phyloP scores from a whole-genome alignment of 2,329 filamentous ascomycete species.

The Proliferodiscus dingleyae region DNA sequence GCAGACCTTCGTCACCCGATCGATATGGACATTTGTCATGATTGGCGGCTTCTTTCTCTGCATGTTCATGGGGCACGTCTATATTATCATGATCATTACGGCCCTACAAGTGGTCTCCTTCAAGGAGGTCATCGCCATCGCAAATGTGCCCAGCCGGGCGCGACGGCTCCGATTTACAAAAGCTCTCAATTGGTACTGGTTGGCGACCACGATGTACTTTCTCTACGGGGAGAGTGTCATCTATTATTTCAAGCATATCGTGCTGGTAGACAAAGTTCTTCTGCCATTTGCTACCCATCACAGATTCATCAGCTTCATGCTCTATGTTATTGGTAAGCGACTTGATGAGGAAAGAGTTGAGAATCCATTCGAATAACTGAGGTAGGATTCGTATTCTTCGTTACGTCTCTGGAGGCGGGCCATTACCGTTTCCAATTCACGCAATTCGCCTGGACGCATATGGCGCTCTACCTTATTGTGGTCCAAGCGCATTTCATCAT shows the following conservation, averaged over 20 bases:
- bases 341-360: background rate
- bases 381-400: conserved; percentile 94
- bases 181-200: conserved; percentile 97
- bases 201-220: conserved; percentile 99
- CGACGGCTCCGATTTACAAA: conserved; percentile 91
- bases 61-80: conserved; percentile 95
- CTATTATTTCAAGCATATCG: conserved; percentile 99
- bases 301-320: conserved; percentile 96
- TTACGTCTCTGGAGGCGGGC: conserved; percentile 86
- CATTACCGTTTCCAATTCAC: conserved; percentile 99
- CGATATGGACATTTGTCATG: conserved; percentile 98
- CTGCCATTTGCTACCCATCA: conserved; percentile 94
- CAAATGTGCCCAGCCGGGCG: conserved; percentile 87
- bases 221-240: conserved; percentile 98
- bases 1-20: conserved; percentile 92
- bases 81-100: conserved; percentile 90
- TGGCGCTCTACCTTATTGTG: conserved; percentile 96
- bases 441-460: conserved; percentile 98
- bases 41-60: conserved; percentile 86
- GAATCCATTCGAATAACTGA: conserved; percentile 25
- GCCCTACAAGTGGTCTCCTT: conserved; percentile 94
- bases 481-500: conserved; percentile 99
- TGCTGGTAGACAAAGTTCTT: conserved; percentile 88
- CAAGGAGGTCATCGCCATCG: conserved; percentile 98
- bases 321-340: conserved; percentile 86